Percentiles rank a stretch among this genome's conserved stretches.
phyloP scores from a whole-genome alignment of 2,329 filamentous ascomycete species.

The Penicillium sp. region DNA sequence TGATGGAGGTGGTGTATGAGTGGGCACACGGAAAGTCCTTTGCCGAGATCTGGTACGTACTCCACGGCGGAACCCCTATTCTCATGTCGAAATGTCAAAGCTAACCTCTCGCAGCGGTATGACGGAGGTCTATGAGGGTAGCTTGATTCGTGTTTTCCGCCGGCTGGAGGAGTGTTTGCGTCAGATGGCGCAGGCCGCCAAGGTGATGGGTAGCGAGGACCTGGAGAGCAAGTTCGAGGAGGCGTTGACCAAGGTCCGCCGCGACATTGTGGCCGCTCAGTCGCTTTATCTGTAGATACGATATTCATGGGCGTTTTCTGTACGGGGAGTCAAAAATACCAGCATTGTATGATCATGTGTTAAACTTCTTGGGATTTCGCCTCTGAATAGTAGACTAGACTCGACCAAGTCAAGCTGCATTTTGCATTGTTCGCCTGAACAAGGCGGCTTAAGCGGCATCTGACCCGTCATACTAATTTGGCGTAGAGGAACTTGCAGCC shows the following conservation, averaged over 20 bases:
- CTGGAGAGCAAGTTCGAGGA: slow-evolving; percentile 89
- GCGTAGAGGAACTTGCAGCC: not conserved
- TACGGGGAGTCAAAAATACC: slow-evolving; percentile 1
- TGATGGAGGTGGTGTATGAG: slow-evolving; percentile 93
- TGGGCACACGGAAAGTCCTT: slow-evolving; percentile 93
- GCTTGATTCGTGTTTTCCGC: slow-evolving; percentile 92
- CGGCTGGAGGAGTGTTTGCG: slow-evolving; percentile 90
- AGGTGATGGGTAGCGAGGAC: slow-evolving; percentile 98
- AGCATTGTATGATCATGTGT: slow-evolving; percentile 2
- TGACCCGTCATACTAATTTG: not conserved
- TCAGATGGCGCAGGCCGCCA: slow-evolving; percentile 92
- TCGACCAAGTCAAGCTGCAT: not conserved
- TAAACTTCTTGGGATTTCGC: not conserved
- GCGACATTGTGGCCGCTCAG: slow-evolving; percentile 94
- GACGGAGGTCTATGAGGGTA: slow-evolving; percentile 98
- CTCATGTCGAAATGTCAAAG: not conserved
- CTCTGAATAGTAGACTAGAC: not conserved
- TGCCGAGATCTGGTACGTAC: slow-evolving; percentile 86
- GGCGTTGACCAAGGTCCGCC: slow-evolving; percentile 78
- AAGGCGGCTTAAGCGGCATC: slow-evolving; percentile 6
- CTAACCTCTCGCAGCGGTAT: slow-evolving; percentile 71
- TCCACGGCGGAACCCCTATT: not conserved
- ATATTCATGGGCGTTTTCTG: slow-evolving; percentile 19
- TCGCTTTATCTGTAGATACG: slow-evolving; percentile 76
- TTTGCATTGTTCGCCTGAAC: slow-evolving; percentile 1